Base-by-base conservation (phyloP, 177 flowering plant genomes). In the Vitis hybrid region DNA sequence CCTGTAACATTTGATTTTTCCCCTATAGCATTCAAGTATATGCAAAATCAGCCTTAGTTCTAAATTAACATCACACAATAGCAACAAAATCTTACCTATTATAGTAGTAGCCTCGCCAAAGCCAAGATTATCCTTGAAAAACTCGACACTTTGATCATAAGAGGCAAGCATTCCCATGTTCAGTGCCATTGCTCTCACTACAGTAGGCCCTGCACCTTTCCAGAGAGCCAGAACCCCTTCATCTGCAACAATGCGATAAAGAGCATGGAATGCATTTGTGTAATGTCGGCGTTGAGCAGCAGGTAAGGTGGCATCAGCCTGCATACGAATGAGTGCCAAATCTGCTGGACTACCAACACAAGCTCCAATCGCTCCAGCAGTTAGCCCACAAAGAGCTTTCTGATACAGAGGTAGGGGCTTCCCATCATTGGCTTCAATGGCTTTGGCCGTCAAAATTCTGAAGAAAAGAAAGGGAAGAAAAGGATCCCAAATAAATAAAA, bases 151-250 rank as follows among this genome's bases (percentile, higher is more conserved):
- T 66, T 83, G 84, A 71, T 81, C 86, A 79, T 94, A 94, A 51
- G 98, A 93, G 24, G 98, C 97, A 75, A 94, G 97, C 98, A 91
- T 91, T 62, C 95, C 97, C 97, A 89, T 91, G 76, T 91, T 94
- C 75, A 94, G 73, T 17, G 94, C 95, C 98, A 94, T 94, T 15
- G 98, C 98, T 81, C 98, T 82, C 24, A 91, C 97, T 1, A 93
- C 97, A 67, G 98, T 94, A 12, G 95, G 98, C 17, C 92, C 97
- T 11, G 97, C 95, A 68, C 98, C 98, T 82, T 91, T 91, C 98
- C 98, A 94, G 10, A 94, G 92, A 0, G 95, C 86, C 59, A 90
- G 68, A 68, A 94, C 88, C 40, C 98, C 98, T 80, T 94, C 97
- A 78, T 92, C 95, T 15, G 87, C 82, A 70, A 70, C 74, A 68